Conservation (phyloP, 768 basidiomycete genomes). For the Pleurotus ostreatus region DNA sequence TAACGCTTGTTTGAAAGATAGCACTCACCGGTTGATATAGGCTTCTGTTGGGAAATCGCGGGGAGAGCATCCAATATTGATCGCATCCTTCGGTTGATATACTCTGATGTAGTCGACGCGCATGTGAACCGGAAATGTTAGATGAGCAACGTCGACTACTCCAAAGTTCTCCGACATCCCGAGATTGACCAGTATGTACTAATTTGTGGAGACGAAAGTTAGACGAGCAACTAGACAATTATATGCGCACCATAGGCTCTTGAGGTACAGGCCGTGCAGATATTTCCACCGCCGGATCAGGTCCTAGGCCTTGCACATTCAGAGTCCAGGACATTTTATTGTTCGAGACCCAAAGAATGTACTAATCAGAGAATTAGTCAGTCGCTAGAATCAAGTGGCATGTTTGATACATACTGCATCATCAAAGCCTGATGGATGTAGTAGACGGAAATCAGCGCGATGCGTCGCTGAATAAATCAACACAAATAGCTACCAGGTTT, state of each 20-base stretch:
- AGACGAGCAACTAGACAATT: background rate
- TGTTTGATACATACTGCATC: constrained; percentile 41
- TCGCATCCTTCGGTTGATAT: constrained; percentile 60
- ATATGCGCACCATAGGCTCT: constrained; percentile 74
- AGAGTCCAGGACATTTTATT: constrained; percentile 73
- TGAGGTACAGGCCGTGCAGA: constrained; percentile 65
- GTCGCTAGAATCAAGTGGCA: background rate
- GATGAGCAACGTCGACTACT: constrained; percentile 58
- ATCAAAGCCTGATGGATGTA: constrained; percentile 49
- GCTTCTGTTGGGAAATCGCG: constrained; percentile 59
- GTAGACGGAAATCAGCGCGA: constrained; percentile 6
- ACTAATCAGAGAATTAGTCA: constrained; percentile 33
- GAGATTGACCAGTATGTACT: constrained; percentile 82
- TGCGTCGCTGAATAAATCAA: no score
- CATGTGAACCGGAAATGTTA: constrained; percentile 64
- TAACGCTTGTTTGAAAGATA: no score
- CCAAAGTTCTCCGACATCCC: constrained; percentile 83
- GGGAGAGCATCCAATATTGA: constrained; percentile 74
- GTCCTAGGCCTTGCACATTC: constrained; percentile 59
- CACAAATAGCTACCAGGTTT: constrained; percentile 28
- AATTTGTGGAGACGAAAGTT: constrained; percentile 15
- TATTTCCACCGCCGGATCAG: constrained; percentile 58
- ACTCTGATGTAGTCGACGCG: constrained; percentile 55
- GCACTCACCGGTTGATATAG: constrained; percentile 61
- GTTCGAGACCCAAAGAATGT: constrained; percentile 82